These are phyloP conservation scores for Paratinospora sagittata DNA, from an alignment of 164 flowering plant species.

Conservation along the genomic window DNA sequence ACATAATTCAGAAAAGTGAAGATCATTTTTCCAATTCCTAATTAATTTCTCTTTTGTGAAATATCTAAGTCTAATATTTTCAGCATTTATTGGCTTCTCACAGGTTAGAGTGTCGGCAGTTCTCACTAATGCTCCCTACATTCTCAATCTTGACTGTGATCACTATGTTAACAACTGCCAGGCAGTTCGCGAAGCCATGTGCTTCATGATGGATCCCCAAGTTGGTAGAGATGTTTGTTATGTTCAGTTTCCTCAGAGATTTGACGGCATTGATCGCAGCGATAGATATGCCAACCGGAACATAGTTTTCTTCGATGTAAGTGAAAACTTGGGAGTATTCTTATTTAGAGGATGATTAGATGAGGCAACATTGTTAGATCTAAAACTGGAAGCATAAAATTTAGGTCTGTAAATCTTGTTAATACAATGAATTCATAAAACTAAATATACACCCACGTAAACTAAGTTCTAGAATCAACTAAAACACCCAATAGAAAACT, in stretches of 20 bases:
- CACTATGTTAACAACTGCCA: conserved; percentile 97
- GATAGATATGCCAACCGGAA: conserved; percentile 97
- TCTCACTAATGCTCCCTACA: conserved; percentile 94
- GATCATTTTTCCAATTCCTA: neutral
- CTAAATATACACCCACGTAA: too few species aligned
- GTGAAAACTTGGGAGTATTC: conserved; percentile 12
- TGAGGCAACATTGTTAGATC: neutral
- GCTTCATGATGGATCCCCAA: conserved; percentile 95
- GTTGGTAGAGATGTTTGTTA: conserved; percentile 79
- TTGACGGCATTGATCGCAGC: conserved; percentile 94
- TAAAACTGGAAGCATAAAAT: too few species aligned
- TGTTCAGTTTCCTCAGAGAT: conserved; percentile 96
- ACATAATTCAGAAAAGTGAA: neutral
- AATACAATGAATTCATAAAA: too few species aligned
- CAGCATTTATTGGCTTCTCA: conserved; percentile 14
- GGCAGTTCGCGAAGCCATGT: conserved; percentile 96
- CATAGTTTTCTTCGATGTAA: conserved; percentile 95
- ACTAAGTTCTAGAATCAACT: too few species aligned
- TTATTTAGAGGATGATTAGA: neutral
- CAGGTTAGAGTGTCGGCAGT: conserved; percentile 97
- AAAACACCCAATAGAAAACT: too few species aligned
- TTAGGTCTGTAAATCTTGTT: too few species aligned
- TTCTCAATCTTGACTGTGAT: conserved; percentile 97
- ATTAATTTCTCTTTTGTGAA: neutral
- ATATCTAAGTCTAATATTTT: too few species aligned